Conservation (phyloP, 345 rosid genomes). For the Eucalyptus cloeziana region DNA sequence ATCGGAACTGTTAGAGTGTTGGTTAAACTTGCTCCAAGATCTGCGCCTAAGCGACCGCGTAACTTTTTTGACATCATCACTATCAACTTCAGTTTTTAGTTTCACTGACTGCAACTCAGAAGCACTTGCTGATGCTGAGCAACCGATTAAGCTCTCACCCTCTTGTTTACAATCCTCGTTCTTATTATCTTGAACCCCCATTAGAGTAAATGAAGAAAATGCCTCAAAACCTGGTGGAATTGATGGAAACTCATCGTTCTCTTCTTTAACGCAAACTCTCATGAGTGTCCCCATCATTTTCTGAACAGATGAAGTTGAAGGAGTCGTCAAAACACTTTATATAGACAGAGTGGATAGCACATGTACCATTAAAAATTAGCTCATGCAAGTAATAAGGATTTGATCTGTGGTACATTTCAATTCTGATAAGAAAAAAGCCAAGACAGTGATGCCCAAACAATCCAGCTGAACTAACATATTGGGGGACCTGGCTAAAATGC, state of each 20-base stretch:
- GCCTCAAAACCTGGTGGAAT: slow-evolving; percentile 98
- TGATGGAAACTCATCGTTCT: slow-evolving; percentile 73
- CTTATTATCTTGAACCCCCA: slow-evolving; percentile 23
- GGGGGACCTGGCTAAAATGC: neutral
- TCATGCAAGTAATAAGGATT: neutral
- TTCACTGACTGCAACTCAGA: slow-evolving; percentile 28
- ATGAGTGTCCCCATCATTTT: slow-evolving; percentile 73
- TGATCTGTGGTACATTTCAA: neutral
- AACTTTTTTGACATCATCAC: slow-evolving; percentile 16
- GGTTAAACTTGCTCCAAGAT: slow-evolving; percentile 54
- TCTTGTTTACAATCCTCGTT: slow-evolving; percentile 13
- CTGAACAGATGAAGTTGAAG: neutral
- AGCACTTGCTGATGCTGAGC: slow-evolving; percentile 24
- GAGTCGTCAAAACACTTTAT: neutral
- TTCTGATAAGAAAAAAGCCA: neutral
- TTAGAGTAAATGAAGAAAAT: slow-evolving; percentile 59
- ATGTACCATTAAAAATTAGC: neutral
- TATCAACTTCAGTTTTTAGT: slow-evolving; percentile 28
- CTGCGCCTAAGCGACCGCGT: slow-evolving; percentile 43
- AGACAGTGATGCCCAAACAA: neutral
- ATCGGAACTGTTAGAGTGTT: slow-evolving; percentile 20
- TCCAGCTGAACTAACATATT: neutral
- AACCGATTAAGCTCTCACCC: slow-evolving; percentile 3
- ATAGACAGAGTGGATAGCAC: neutral
- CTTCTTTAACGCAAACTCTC: slow-evolving; percentile 76